A percentile compares a stretch with the other conserved stretches of the same genome.
These are phyloP conservation scores for Annulohypoxylon nitens DNA, from an alignment of 495 filamentous ascomycete species.

Conservation along the genomic window DNA sequence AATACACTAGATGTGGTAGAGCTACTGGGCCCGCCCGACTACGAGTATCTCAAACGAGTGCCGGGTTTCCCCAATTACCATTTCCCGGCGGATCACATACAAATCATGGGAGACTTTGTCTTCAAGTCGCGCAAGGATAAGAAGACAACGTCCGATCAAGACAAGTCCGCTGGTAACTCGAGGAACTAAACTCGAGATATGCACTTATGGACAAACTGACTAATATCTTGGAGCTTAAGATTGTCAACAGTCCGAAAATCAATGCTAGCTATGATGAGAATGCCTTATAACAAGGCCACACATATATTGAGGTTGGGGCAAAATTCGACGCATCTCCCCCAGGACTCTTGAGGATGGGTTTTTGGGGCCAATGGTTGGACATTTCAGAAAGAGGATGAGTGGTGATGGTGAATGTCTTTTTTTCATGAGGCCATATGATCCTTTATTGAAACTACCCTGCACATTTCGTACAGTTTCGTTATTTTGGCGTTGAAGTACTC, in stretches of 20 bases:
- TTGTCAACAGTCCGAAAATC: slow-evolving; percentile 7
- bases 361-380: slow-evolving; percentile 44
- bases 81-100: slow-evolving; percentile 96
- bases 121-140: slow-evolving; percentile 89
- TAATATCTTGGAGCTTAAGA: background rate
- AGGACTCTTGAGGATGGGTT: slow-evolving; percentile 38
- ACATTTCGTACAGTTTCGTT: slow-evolving; percentile 21
- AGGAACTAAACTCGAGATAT: slow-evolving; percentile 12
- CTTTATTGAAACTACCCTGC: slow-evolving; percentile 6
- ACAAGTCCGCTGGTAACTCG: slow-evolving; percentile 61
- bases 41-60: slow-evolving; percentile 87
- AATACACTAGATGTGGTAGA: slow-evolving; percentile 89
- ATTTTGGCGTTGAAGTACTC: slow-evolving; percentile 28
- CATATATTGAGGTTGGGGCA: slow-evolving; percentile 45
- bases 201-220: slow-evolving; percentile 3
- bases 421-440: slow-evolving; percentile 34
- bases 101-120: slow-evolving; percentile 90
- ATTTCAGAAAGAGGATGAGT: slow-evolving; percentile 31
- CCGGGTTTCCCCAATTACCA: slow-evolving; percentile 98
- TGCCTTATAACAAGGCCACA: slow-evolving; percentile 22
- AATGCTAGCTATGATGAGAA: slow-evolving; percentile 12
- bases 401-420: slow-evolving; percentile 28
- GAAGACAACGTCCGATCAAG: slow-evolving; percentile 69
- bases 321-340: slow-evolving; percentile 42
- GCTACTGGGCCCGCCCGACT: slow-evolving; percentile 90